phyloP scores from a whole-genome alignment of 2,329 filamentous ascomycete species.

The Colletotrichum simmondsii region DNA sequence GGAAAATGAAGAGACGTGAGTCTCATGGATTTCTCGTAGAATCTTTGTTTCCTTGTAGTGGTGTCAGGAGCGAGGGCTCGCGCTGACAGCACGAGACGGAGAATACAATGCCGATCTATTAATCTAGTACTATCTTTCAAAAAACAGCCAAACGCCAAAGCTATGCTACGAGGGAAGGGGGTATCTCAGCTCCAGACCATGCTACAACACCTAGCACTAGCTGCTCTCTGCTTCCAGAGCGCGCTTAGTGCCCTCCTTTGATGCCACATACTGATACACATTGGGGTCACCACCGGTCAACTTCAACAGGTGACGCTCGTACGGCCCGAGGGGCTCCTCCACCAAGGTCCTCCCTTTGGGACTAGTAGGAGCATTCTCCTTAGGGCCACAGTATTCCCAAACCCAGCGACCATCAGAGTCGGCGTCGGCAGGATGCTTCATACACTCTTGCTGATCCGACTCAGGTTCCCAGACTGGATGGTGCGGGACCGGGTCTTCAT shows the following conservation, averaged over 20 bases:
- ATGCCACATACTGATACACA: conserved; percentile 40
- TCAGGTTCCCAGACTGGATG: conserved; percentile 46
- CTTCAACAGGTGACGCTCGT: conserved; percentile 59
- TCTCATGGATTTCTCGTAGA: too few species aligned
- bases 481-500: conserved; percentile 47
- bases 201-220: neutral
- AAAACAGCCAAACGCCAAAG: neutral
- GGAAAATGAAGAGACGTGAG: too few species aligned
- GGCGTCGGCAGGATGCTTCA: conserved; percentile 37
- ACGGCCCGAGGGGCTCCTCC: conserved; percentile 65
- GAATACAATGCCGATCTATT: neutral
- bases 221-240: neutral
- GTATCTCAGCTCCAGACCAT: neutral
- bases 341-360: conserved; percentile 55
- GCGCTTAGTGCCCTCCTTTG: neutral
- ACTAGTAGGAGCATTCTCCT: conserved; percentile 51
- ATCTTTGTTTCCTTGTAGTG: too few species aligned
- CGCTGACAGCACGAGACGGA: neutral
- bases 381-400: conserved; percentile 63
- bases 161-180: neutral
- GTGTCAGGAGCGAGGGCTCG: neutral
- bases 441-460: conserved; percentile 36
- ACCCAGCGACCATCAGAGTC: conserved; percentile 55
- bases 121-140: neutral
- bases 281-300: conserved; percentile 56